phyloP scores from a whole-genome alignment of 306 rosid genomes.

The Inga laurina region DNA sequence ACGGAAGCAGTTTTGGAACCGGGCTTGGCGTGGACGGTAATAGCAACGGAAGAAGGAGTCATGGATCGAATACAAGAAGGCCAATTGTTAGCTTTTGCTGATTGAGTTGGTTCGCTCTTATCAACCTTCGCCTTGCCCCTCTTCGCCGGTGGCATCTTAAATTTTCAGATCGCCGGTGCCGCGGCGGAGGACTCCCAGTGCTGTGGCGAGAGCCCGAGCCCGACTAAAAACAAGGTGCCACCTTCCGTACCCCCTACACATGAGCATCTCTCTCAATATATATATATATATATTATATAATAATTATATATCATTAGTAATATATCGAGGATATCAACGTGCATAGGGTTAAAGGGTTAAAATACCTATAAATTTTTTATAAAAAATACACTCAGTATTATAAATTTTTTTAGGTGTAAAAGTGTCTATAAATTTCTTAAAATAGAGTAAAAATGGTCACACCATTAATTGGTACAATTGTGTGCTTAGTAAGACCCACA shows the following conservation, averaged over 20 bases:
- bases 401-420: too few species aligned
- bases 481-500: too few species aligned
- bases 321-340: too few species aligned
- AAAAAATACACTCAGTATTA: too few species aligned
- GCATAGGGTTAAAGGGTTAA: too few species aligned
- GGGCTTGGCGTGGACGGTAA: constrained; percentile 94
- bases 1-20: constrained; percentile 83
- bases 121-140: constrained; percentile 64
- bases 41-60: constrained; percentile 83
- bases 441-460: too few species aligned
- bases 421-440: too few species aligned
- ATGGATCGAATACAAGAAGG: constrained; percentile 75
- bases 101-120: constrained; percentile 32
- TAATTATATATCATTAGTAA: too few species aligned
- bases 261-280: neutral
- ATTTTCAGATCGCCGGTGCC: neutral
- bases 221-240: neutral
- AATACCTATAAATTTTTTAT: too few species aligned
- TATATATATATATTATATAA: too few species aligned
- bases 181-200: neutral
- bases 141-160: constrained; percentile 72
- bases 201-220: neutral
- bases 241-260: neutral
- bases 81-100: constrained; percentile 35
- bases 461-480: too few species aligned